Evolutionary conservation across 345 rosid genomes (phyloP).

Genomic region (Eucalyptus erythrocorys): DNA sequence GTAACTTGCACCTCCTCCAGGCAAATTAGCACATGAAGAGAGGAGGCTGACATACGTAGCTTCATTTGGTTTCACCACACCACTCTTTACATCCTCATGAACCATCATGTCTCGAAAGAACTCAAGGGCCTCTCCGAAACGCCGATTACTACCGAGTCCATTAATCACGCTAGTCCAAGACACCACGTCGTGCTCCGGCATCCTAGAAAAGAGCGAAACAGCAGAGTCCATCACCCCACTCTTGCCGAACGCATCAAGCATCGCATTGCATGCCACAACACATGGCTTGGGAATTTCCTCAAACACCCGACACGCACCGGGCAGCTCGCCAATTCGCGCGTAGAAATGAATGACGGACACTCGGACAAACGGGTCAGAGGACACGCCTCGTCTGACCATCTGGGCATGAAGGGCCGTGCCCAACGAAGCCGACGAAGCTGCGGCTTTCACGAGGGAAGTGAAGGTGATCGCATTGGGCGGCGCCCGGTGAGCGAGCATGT

Average conservation of each 20-base stretch:
- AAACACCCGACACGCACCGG: slow-evolving; percentile 36
- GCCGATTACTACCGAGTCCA: slow-evolving; percentile 37
- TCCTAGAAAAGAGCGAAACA: slow-evolving; percentile 23
- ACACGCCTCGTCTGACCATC: slow-evolving; percentile 32
- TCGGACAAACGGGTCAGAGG: slow-evolving; percentile 35
- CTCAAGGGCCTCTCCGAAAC: slow-evolving; percentile 23
- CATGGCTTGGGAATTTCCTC: slow-evolving; percentile 39
- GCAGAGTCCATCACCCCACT: slow-evolving; percentile 49
- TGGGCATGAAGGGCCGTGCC: slow-evolving; percentile 47
- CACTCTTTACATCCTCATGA: not conserved
- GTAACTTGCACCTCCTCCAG: slow-evolving; percentile 16
- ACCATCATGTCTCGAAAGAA: slow-evolving; percentile 36
- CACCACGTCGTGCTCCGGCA: slow-evolving; percentile 44
- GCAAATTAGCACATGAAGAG: slow-evolving; percentile 51
- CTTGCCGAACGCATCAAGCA: slow-evolving; percentile 54
- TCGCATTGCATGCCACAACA: slow-evolving; percentile 34
- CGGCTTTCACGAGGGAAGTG: slow-evolving; percentile 56
- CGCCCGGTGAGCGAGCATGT: slow-evolving; percentile 35
- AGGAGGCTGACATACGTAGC: slow-evolving; percentile 51
- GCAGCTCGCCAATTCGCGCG: slow-evolving; percentile 9
- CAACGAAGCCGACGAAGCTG: slow-evolving; percentile 10
- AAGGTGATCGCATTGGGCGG: slow-evolving; percentile 46
- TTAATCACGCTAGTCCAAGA: slow-evolving; percentile 68
- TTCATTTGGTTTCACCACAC: slow-evolving; percentile 40
- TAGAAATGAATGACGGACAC: slow-evolving; percentile 42